Evolutionary conservation across 2,329 filamentous ascomycete genomes (phyloP), one percentile per base, ranked within the genome.

Genomic region (Mycosphaerelloides madeirae): DNA sequence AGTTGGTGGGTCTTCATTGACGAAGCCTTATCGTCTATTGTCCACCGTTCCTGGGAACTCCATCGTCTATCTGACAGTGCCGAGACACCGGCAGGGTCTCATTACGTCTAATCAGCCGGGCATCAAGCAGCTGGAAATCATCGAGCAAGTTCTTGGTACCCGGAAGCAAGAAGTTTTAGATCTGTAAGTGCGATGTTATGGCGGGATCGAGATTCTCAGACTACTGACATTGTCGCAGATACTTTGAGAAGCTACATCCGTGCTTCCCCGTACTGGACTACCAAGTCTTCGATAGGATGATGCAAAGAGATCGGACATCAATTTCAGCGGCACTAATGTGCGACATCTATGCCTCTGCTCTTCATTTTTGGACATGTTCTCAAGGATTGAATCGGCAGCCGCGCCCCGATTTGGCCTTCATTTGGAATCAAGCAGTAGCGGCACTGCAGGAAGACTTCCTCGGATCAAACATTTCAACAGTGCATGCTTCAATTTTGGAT

Each of bases 11-110:
- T 58, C 63, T 14, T 44, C 48, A 9, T 43, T 60, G 11, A 39
- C 37, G 11, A 69, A 68, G 22, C 70, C 68, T 13, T 78, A 77
- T 47, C 73, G 74, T 36, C 72, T 74, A 6, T 69, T 77, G 25
- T 73, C 71, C 2, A 74, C 69, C 41, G 70, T 64, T 41, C 51
- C 58, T 5, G 64, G 69, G 15, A 60, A 68, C 37, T 63, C 67
- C 3, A 62, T 70, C 6, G 60, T 69, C 2, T 69, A 69, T 38
- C 56, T 66, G 7, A 74, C 73, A 4, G 71, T 78, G 3, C 73
- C 74, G 8, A 64, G 73, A 31, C 70, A 71, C 39, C 68, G 75
- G 39, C 70, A 72, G 44, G 75, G 74, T 5, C 46, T 68, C 4
- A 28, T 31, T 9, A 59, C 59, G 2, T 58, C 58, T 20, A 57